These are phyloP conservation scores for Earliella scabrosa DNA, from an alignment of 1,284 basidiomycete species.

Conservation along the genomic window DNA sequence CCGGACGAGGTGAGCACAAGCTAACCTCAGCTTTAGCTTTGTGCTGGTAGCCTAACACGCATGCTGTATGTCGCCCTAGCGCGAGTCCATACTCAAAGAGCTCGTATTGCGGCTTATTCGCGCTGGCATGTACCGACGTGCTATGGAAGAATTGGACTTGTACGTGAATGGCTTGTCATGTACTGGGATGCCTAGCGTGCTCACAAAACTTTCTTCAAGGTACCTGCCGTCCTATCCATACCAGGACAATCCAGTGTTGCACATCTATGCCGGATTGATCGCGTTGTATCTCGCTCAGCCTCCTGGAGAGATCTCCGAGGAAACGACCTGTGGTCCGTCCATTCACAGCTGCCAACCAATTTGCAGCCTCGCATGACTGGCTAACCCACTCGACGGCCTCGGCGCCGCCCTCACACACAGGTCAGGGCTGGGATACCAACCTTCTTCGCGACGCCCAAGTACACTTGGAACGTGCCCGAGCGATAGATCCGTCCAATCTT, in stretches of 20 bases:
- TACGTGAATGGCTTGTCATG: constrained; percentile 45
- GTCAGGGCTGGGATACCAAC: constrained; percentile 33
- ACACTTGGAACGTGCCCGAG: constrained; percentile 65
- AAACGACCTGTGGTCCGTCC: constrained; percentile 20
- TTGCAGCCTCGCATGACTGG: neutral
- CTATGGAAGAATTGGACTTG: constrained; percentile 86
- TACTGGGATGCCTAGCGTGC: neutral
- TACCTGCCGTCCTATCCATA: constrained; percentile 87
- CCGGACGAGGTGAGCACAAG: constrained; percentile 59
- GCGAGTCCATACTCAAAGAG: constrained; percentile 76
- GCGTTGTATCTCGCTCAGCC: constrained; percentile 62
- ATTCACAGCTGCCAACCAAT: neutral
- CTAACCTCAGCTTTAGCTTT: neutral
- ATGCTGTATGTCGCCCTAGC: constrained; percentile 44
- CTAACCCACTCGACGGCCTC: neutral
- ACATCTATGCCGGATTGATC: constrained; percentile 82
- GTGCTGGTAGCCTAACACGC: neutral
- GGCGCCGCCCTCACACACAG: constrained; percentile 4
- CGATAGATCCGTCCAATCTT: constrained; percentile 61
- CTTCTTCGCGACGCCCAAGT: constrained; percentile 61
- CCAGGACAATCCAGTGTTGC: constrained; percentile 77
- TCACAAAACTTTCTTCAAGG: constrained; percentile 41
- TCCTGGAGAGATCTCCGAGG: constrained; percentile 13
- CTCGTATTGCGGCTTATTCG: constrained; percentile 71
- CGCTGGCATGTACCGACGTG: constrained; percentile 61